Conservation (phyloP, 2,329 filamentous ascomycete genomes). For the Aspergillus intermedius region DNA sequence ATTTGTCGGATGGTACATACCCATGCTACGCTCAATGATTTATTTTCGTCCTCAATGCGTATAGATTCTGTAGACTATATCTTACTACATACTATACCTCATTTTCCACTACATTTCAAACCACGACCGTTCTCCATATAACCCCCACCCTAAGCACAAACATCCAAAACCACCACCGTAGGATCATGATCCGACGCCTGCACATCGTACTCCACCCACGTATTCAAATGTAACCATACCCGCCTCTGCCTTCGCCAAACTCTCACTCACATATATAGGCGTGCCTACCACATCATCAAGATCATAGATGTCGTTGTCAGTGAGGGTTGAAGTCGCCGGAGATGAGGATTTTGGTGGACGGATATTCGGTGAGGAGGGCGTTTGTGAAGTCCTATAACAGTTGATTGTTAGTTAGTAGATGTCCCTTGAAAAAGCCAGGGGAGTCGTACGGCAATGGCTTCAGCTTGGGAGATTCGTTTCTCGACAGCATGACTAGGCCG, state of each 20-base stretch:
- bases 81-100: not conserved
- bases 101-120: not conserved
- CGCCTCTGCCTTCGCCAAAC: conserved; percentile 37
- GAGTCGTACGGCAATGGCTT: conserved; percentile 49
- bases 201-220: conserved; percentile 54
- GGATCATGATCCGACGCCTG: conserved; percentile 65
- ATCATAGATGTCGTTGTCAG: conserved; percentile 52
- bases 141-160: conserved; percentile 39
- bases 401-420: not conserved
- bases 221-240: conserved; percentile 59
- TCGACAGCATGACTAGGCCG: too few relatives aligned
- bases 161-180: conserved; percentile 55
- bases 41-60: not conserved
- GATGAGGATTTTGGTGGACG: conserved; percentile 52
- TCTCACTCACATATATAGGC: conserved; percentile 56
- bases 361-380: conserved; percentile 52
- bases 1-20: too few relatives aligned
- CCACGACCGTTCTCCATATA: not conserved
- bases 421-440: conserved; percentile 9
- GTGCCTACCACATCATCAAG: conserved; percentile 55
- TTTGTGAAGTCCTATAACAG: conserved; percentile 46
- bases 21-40: too few relatives aligned
- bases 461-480: conserved; percentile 51
- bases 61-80: not conserved
- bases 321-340: conserved; percentile 66